Evolutionary conservation across 768 basidiomycete species (phyloP), one percentile per base, ranked within the genome.

Genomic region (Gyrodon lividus): DNA sequence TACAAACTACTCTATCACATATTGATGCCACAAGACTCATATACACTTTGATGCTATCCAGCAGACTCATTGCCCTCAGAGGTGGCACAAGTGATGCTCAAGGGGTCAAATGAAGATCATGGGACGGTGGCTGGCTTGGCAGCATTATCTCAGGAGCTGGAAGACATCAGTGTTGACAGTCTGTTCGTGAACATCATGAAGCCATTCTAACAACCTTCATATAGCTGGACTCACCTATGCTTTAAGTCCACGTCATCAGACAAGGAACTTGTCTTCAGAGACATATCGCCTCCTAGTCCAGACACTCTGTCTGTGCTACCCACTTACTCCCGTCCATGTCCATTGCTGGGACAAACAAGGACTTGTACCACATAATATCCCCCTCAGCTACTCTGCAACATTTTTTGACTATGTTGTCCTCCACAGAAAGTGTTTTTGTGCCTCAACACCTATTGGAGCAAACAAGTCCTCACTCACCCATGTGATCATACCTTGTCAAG

Each of bases 141-240:
- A 46, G 40, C 42, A 13, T 37, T 62, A 16, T 50, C 54, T 6
- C 46, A 58, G 10, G 60, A 69, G 3, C 59, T 69, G 6, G 63
- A 67, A 28, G 30, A 57, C 3, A 55, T 46, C 2, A 48, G 51
- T 4, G 35, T 43, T 20, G 60, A 67, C 50, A 62, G 67, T 64
- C 49, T 4, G 59, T 37, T 26, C n/a, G n/a, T n/a, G 3, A 17
- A 13, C 26, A 14, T 8, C 16, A 7, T 48, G 19, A 9, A 35
- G n/a, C 17, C 4, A n/a, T 6, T 10, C 16, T 19, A 24, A 6
- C 19, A 4, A 16, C 12, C n/a, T 48, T n/a, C n/a, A 2, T 35
- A 40, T 39, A 52, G 51, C 43, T 12, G 35, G 44, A 22, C 14
- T 28, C 17, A 19, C 30, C 31, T 46, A 52, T 30, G 44, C 22